Conservation (phyloP, 176 grass and related monocot species). For the Microstegium vimineum region DNA sequence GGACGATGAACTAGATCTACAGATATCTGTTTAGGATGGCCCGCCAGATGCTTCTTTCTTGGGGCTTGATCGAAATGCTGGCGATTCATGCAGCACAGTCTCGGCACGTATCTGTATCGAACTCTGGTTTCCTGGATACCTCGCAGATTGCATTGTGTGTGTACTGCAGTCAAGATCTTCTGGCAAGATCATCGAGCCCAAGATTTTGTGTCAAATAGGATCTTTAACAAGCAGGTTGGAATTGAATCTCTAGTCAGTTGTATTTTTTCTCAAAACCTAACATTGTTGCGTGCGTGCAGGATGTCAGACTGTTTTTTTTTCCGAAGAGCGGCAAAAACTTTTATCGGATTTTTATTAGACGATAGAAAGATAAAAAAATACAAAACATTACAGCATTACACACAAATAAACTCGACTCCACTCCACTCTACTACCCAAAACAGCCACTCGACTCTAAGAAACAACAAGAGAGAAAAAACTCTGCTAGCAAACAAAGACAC, state of each 20-base stretch:
- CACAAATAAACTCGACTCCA: too few species aligned
- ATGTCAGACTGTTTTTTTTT: too few species aligned
- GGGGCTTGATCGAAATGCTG: background rate
- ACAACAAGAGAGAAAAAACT: too few species aligned
- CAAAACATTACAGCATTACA: too few species aligned
- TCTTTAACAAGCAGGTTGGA: background rate
- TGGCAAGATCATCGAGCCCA: background rate
- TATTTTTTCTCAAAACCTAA: background rate
- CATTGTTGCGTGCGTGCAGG: background rate
- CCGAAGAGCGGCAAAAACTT: too few species aligned
- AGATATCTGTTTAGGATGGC: background rate
- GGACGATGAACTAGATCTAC: background rate
- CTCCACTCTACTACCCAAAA: too few species aligned
- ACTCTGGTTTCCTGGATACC: background rate
- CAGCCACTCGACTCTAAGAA: too few species aligned
- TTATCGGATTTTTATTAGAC: too few species aligned
- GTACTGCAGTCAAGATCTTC: background rate
- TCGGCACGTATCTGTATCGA: background rate
- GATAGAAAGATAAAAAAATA: too few species aligned
- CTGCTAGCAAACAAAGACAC: too few species aligned
- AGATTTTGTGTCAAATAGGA: background rate
- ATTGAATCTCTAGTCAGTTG: background rate
- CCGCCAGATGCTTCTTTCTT: background rate
- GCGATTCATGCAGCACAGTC: background rate
- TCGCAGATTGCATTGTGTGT: background rate